Evolutionary conservation across 768 basidiomycete genomes (phyloP), one percentile per base, ranked within the genome.

Genomic region (Russula emetica): DNA sequence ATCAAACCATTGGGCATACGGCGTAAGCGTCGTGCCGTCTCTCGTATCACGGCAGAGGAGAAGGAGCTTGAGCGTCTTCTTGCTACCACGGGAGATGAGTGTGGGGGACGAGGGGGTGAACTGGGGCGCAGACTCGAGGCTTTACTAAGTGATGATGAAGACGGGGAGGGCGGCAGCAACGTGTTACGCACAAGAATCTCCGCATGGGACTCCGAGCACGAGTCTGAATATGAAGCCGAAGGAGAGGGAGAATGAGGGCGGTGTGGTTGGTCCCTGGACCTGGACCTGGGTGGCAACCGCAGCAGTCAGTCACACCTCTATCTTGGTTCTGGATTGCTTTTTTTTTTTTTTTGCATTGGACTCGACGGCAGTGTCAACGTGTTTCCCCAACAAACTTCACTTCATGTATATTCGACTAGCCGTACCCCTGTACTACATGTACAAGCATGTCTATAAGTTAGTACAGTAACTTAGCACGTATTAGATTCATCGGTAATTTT

Each of bases 71-170:
- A 89, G 74, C 83, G 85, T 76, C 83, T 84, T 77, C 74, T 92
- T 71, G 81, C 85, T 62, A 83, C 79, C 58, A 85, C 83, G 42
- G 89, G 90, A 0, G 90, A 91, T 72, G 82, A 86, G 30, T 90
- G 89, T 73, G 90, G 89, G 44, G 90, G 89, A 40, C 79, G 86
- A 20, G 90, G 90, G 0, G 88, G 88, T 10, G 90, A 91, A 76
- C 75, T 92, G 8, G 89, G 90, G 45, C 75, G 87, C 58, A 74
- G 90, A 60, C 74, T 92, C 59, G 90, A 92, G 74, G 88, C 85
- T 47, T 88, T 88, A 85, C 76, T 91, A 68, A 82, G 78, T 8
- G 78, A 80, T 24, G 66, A 71, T 14, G 73, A 67, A 57, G 64
- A 72, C 7, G 72, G 67, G 30, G 59, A 58, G 16, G 70, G 45